Percentiles rank a stretch among this genome's conserved stretches.
phyloP scores from a whole-genome alignment of 1,139 yeast species.

The Yamadazyma oceani region DNA sequence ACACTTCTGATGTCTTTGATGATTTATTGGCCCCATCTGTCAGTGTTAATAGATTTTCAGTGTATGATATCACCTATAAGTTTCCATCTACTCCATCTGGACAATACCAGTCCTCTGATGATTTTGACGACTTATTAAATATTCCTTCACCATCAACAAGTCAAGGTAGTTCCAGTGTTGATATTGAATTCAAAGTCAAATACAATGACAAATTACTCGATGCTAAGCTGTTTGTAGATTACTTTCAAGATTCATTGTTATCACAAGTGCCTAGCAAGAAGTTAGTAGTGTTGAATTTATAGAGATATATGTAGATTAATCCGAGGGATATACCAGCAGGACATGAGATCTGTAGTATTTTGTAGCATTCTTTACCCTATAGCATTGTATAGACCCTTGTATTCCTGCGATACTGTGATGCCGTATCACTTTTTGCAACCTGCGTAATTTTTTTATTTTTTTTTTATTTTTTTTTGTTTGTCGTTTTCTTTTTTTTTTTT shows the following conservation, averaged over 20 bases:
- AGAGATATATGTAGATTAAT: not conserved
- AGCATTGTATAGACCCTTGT: too few species aligned
- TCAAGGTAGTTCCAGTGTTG: constrained; percentile 21
- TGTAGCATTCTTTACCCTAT: too few species aligned
- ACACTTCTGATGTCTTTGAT: constrained; percentile 53
- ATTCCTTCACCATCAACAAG: constrained; percentile 2
- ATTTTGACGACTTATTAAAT: constrained; percentile 34
- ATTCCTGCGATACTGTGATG: too few species aligned
- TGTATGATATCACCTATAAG: constrained; percentile 31
- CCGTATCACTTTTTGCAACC: constrained; percentile 4
- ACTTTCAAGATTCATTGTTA: constrained; percentile 33
- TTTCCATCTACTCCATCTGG: constrained; percentile 14
- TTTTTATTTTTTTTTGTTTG: constrained; percentile 4
- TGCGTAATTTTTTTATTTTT: constrained; percentile 4
- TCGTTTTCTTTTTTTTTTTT: not conserved
- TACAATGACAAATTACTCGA: constrained; percentile 35
- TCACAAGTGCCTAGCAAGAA: constrained; percentile 31
- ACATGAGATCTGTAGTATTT: too few species aligned
- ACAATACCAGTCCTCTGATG: constrained; percentile 17
- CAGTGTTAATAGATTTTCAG: constrained; percentile 56
- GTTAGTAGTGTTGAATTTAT: constrained; percentile 5
- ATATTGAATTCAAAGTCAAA: constrained; percentile 49
- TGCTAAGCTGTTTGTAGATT: constrained; percentile 35
- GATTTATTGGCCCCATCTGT: constrained; percentile 60
- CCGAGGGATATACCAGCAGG: too few species aligned